Conservation (phyloP, 805 yeast genomes). For the Millerozyma acaciae region DNA sequence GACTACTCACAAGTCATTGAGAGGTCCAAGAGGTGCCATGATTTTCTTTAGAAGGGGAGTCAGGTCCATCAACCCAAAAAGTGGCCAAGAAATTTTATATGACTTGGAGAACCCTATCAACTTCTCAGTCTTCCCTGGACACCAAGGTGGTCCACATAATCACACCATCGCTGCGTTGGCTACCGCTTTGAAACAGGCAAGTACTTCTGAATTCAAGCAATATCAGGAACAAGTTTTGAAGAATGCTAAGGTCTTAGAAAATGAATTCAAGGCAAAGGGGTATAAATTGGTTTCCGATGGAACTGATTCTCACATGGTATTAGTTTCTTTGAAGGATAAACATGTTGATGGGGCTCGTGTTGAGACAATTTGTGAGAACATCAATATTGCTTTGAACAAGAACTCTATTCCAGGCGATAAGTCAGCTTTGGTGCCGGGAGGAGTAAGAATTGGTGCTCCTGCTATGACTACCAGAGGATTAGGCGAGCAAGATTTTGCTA, state of each 20-base stretch:
- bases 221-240: slow-evolving; percentile 81
- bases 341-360: slow-evolving; percentile 94
- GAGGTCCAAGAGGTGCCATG: slow-evolving; percentile 99
- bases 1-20: slow-evolving; percentile 93
- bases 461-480: slow-evolving; percentile 98
- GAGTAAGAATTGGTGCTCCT: slow-evolving; percentile 95
- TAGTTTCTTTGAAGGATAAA: slow-evolving; percentile 75
- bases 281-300: slow-evolving; percentile 84
- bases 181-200: slow-evolving; percentile 89
- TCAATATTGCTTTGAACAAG: slow-evolving; percentile 93
- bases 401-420: slow-evolving; percentile 96
- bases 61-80: slow-evolving; percentile 69
- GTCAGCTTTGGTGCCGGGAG: slow-evolving; percentile 94
- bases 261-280: slow-evolving; percentile 60
- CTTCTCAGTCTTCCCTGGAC: slow-evolving; percentile 98
- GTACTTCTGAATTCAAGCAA: slow-evolving; percentile 79
- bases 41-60: slow-evolving; percentile 95
- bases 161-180: slow-evolving; percentile 96
- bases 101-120: slow-evolving; percentile 90
- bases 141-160: slow-evolving; percentile 99
- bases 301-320: slow-evolving; percentile 90
- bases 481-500: slow-evolving; percentile 68
- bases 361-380: slow-evolving; percentile 82
- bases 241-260: slow-evolving; percentile 77
- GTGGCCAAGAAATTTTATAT: slow-evolving; percentile 79